Conservation (phyloP, 768 basidiomycete species). For the Auricularia heimuer region DNA sequence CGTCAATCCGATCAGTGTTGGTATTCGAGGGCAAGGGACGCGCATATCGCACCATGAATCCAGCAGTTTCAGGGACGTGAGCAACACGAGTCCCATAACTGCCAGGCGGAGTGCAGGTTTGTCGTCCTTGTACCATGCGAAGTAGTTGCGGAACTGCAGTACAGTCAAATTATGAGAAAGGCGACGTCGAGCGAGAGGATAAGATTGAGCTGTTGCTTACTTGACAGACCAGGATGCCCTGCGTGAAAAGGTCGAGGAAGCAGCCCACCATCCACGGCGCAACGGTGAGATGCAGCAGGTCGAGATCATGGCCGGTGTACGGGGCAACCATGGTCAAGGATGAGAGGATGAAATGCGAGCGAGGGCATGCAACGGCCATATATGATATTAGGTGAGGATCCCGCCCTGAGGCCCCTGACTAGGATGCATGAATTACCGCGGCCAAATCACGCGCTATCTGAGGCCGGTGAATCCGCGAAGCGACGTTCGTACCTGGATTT, state of each 20-base stretch:
- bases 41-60: not conserved
- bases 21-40: not conserved
- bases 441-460: too few relatives aligned
- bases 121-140: not conserved
- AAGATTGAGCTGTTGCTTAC: not conserved
- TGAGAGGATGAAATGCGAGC: not conserved
- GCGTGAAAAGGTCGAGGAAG: constrained; percentile 2
- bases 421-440: too few relatives aligned
- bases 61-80: not conserved
- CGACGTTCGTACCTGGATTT: too few relatives aligned
- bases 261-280: constrained; percentile 2
- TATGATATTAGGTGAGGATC: too few relatives aligned
- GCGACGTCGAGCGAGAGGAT: not conserved
- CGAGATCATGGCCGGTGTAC: not conserved
- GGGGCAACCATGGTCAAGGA: not conserved
- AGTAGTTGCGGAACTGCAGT: not conserved
- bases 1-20: not conserved
- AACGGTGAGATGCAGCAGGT: not conserved
- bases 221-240: not conserved
- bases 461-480: too few relatives aligned
- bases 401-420: too few relatives aligned
- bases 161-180: not conserved
- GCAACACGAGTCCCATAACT: not conserved
- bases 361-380: too few relatives aligned
- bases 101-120: not conserved